phyloP scores from a whole-genome alignment of 202 grass and related monocot genomes.

The Dendrocalamus latiflorus region DNA sequence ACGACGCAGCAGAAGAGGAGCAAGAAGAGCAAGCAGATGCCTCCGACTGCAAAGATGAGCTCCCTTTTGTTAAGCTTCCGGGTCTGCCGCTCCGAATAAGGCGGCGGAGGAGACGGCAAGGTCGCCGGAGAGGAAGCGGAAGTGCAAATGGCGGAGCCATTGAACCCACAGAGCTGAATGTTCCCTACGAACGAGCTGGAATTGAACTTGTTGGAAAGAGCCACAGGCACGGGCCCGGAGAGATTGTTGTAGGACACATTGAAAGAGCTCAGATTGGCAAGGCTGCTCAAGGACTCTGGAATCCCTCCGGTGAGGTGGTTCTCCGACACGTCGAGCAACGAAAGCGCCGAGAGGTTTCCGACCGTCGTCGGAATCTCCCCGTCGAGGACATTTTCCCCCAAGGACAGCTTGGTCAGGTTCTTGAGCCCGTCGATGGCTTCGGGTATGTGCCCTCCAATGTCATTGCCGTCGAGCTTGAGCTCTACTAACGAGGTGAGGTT shows the following conservation, averaged over 20 bases:
- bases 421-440: conserved; percentile 58
- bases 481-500: conserved; percentile 57
- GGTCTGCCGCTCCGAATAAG: conserved; percentile 20
- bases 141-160: conserved; percentile 61
- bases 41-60: conserved; percentile 62
- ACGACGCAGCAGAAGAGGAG: conserved; percentile 68
- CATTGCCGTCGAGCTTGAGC: conserved; percentile 66
- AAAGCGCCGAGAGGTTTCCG: conserved; percentile 63
- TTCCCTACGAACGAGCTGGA: conserved; percentile 84
- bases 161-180: conserved; percentile 83
- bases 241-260: conserved; percentile 79
- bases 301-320: conserved; percentile 81
- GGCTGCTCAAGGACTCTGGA: conserved; percentile 50
- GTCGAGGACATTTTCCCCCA: conserved; percentile 51
- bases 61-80: conserved; percentile 67
- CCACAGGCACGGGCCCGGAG: conserved; percentile 57
- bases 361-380: conserved; percentile 62
- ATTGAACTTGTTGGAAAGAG: conserved; percentile 72
- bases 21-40: conserved; percentile 57
- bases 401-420: conserved; percentile 65
- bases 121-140: conserved; percentile 43
- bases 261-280: conserved; percentile 57
- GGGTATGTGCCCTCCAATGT: conserved; percentile 59
- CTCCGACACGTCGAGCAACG: conserved; percentile 63
- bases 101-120: conserved; percentile 33